Evolutionary conservation across 805 yeast species (phyloP), one percentile per base, ranked within the genome.

Genomic region (Candida taoyuanica): DNA sequence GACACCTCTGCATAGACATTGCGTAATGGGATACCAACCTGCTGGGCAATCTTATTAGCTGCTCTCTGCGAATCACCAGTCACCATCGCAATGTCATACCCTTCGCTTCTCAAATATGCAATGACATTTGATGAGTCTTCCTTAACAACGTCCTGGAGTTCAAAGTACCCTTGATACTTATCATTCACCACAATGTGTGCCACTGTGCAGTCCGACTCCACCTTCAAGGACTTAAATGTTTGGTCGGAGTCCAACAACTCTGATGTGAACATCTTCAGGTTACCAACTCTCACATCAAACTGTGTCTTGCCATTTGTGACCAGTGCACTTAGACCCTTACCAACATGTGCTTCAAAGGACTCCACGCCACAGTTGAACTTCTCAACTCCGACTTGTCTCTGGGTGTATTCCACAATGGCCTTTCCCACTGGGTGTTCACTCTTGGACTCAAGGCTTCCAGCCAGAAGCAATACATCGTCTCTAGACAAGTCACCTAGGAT

Each of bases 351-450:
- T 30, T 65, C 59, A 35, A 59, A 56, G 2, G 49, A 40, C 0
- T 41, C 13, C 11, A 60, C 51, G 4, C 32, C 18, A 5, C 36
- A 31, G 17, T 35, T 18, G 14, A 36, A 32, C 7, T 20, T 27
- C 12, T 39, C 44, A 5, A 37, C 24, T 5, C 42, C 47, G 18
- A 40, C 31, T 5, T 33, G 36, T 5, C 31, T 25, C 26, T 53
- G 48, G 29, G 72, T 63, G 47, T 59, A 59, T 11, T 58, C 61
- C 0, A 70, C 66, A 24, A 93, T 70, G 1, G 96, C 88, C 43
- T 65, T 71, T 5, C 89, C 96, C 29, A 85, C 73, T 1, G 98
- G 97, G 60, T 93, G 98, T 59, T 88, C 96, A 43, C 89, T 81
- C 34, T 71, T 70, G 6, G 59, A 46, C 59, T 93, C 98, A 8